Evolutionary conservation across 495 filamentous ascomycete species (phyloP).

Genomic region (Tetracladium setigerum): DNA sequence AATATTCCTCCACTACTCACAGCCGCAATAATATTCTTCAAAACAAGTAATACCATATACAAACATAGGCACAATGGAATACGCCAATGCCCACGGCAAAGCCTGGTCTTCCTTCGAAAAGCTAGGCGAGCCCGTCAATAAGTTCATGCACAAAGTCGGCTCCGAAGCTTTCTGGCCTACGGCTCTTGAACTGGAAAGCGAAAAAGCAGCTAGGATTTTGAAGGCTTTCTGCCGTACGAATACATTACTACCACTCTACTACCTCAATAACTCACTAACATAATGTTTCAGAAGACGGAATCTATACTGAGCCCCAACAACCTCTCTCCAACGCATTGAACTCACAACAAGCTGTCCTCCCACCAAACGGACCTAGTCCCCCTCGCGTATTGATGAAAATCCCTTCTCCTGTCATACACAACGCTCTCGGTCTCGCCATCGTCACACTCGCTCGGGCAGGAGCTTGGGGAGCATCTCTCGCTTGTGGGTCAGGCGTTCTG

Average conservation of each 20-base stretch:
- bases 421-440: constrained; percentile 67
- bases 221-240: constrained; percentile 65
- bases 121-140: constrained; percentile 61
- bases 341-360: no score
- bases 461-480: constrained; percentile 66
- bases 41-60: no score
- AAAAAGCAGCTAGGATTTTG: constrained; percentile 75
- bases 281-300: constrained; percentile 31
- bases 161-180: constrained; percentile 79
- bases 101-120: constrained; percentile 36
- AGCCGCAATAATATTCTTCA: no score
- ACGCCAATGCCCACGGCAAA: constrained; percentile 31
- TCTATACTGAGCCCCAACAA: constrained; percentile 23
- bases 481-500: constrained; percentile 63
- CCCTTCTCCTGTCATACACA: constrained; percentile 58
- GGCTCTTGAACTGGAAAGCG: constrained; percentile 67
- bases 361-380: no score
- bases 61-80: no score
- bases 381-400: constrained; percentile 57
- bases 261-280: constrained; percentile 8
- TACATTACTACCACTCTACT: not conserved
- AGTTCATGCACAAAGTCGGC: constrained; percentile 63
- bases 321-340: constrained; percentile 8
- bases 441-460: constrained; percentile 75
- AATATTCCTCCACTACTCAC: no score